Base-by-base conservation (phyloP, 2,329 filamentous ascomycete species). In the Beauveria caledonica region DNA sequence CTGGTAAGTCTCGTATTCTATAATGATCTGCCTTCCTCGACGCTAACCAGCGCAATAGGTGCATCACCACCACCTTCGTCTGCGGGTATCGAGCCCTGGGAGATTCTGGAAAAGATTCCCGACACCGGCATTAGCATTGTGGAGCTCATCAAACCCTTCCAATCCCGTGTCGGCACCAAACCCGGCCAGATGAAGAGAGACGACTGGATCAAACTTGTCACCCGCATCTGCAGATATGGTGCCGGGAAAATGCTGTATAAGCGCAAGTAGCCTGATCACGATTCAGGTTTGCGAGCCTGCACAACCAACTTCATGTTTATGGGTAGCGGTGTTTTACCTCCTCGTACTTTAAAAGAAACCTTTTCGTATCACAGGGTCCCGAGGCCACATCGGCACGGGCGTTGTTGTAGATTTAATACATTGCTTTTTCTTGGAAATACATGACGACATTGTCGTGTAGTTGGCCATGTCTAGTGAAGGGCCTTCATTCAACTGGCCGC, bases 161-260 rank as follows among this genome's bases (percentile, higher is more conserved):
- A 77, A 23, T 73, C 73, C 27, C 80, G 84, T 25, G 74, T 87
- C 13, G 78, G 78, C 23, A 78, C 80, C 23, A 73, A 75, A 7
- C 77, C 79, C 5, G 77, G 79, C 5, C 76, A 79, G 66, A 83
- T 82, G 68, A 73, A 74, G 4, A 80, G 79, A 64, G 72, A 73
- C 39, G 79, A 83, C 27, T 87, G 84, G 78, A 80, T 87, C 62
- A 74, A 76, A 60, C 68, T 87, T 61, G 83, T 88, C 13, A 84
- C 81, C 69, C 76, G 78, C 40, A 75, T 82, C 42, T 78, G 80
- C 1, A 73, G 76, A 15, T 85, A 81, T 68, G 79, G 77, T 1
- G 64, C 76, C 0, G 81, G 86, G 61, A 87, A 85, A 71, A 72
- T 83, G 13, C 65, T 78, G 46, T 71, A 76, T 36, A 76, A 76